Evolutionary conservation across 176 grass and related monocot species (phyloP), one percentile per base, ranked within the genome.

Genomic region (Raddia guianensis): DNA sequence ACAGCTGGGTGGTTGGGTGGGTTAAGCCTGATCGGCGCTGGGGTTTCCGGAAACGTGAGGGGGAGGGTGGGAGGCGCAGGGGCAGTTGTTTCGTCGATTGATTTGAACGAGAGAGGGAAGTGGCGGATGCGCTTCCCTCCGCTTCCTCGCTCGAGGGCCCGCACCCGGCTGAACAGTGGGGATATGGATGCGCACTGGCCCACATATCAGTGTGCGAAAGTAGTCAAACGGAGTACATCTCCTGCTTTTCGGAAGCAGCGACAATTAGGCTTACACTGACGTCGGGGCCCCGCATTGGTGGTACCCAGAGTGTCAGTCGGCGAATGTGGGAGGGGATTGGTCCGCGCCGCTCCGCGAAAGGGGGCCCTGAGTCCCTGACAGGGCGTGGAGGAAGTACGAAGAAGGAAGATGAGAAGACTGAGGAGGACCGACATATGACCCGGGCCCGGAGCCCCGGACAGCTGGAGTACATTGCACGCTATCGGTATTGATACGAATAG

Each of bases 151-250:
- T 37, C 2, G 6, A 6, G 32, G 6, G 0, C 10, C 2, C 44
- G 6, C 19, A 14, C 7, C 0, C 7, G 0, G 12, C 53, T 84
- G 87, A 15, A 13, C 16, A 5, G 2, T 63, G 70, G 81, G 45
- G 5, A 2, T 37, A 1, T 0, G 0, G 0, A 0, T 0, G 0
- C 9, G 0, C 0, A 0, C 0, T 1, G 9, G 14, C 15, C 37
- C 10, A 37, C 51, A 0, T 18, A 42, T 48, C 81, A 58, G 40
- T 68, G 6, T 0, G 0, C 5, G 0, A 6, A 0, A 14, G 9
- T 9, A 5, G 14, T 7, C 0, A 2, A n/a, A 0, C 0, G 3
- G 11, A 2, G n/a, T 83, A 43, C 61, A 14, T 8, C 33, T 37
- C 35, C 0, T 14, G 14, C 54, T 12, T 43, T 73, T 1, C 13